Percentiles rank a stretch among this genome's conserved stretches.
Evolutionary conservation across 768 basidiomycete genomes (phyloP).

Genomic region (Lentinula lateritia): DNA sequence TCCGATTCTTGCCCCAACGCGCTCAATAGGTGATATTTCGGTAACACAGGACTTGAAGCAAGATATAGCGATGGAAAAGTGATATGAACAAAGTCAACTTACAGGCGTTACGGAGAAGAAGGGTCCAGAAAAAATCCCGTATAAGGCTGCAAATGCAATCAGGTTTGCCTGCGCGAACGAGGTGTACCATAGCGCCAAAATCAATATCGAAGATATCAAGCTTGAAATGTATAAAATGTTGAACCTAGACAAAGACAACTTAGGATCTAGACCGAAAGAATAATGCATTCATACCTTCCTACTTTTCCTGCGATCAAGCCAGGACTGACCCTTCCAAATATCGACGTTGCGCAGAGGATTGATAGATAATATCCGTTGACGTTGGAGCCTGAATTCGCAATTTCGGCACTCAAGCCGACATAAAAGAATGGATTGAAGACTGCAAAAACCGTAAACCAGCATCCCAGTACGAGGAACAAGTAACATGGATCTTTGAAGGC

Average conservation of each 20-base stretch:
- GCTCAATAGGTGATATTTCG: conserved; percentile 17
- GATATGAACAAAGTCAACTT: background rate
- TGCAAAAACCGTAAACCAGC: conserved; percentile 18
- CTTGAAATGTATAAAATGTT: conserved; percentile 15
- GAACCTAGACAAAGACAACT: conserved; percentile 8
- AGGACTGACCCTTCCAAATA: conserved; percentile 19
- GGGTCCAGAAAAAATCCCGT: conserved; percentile 20
- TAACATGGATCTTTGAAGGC: conserved; percentile 17
- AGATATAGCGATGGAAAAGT: background rate
- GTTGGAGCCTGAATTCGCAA: conserved; percentile 10
- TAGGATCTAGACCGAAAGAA: too few species aligned
- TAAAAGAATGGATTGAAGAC: conserved; percentile 22
- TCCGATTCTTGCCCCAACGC: conserved; percentile 21
- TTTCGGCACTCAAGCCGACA: conserved; percentile 16
- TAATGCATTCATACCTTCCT: conserved; percentile 14
- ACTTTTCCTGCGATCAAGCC: conserved; percentile 16
- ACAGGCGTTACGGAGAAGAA: conserved; percentile 18
- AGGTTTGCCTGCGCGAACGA: conserved; percentile 15
- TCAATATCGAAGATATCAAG: conserved; percentile 14
- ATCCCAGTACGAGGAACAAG: conserved; percentile 14
- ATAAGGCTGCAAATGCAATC: conserved; percentile 17
- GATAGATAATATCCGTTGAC: conserved; percentile 21
- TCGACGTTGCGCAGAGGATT: conserved; percentile 18
- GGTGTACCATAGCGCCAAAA: conserved; percentile 20
- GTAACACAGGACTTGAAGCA: conserved; percentile 14